Evolutionary conservation across 1,284 basidiomycete genomes (phyloP).

Genomic region (Taiwanofungus camphoratus): DNA sequence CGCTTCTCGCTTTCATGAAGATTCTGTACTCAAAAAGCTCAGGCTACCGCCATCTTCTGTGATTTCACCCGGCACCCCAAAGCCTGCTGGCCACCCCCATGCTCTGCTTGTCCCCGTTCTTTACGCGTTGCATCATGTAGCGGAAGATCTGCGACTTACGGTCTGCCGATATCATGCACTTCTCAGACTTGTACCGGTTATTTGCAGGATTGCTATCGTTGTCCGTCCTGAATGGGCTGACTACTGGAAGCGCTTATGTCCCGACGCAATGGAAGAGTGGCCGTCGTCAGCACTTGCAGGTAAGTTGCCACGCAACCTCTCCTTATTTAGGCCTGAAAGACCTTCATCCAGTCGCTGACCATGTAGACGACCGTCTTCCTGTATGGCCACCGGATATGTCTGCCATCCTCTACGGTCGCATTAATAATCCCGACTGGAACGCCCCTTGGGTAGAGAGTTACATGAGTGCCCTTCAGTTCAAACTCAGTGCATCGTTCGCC

Average conservation of each 20-base stretch:
- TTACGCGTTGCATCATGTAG: conserved; percentile 72
- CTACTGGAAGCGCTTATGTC: conserved; percentile 79
- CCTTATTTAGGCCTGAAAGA: conserved; percentile 1
- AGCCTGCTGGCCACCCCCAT: conserved; percentile 28
- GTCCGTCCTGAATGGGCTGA: conserved; percentile 81
- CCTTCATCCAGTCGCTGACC: conserved; percentile 31
- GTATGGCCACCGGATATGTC: conserved; percentile 66
- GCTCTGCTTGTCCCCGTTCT: conserved; percentile 47
- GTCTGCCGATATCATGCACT: conserved; percentile 51
- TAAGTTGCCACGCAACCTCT: conserved; percentile 27
- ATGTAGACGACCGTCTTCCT: conserved; percentile 60
- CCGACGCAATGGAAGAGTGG: conserved; percentile 54
- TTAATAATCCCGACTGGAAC: conserved; percentile 63
- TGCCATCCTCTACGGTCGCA: conserved; percentile 55
- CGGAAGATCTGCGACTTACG: conserved; percentile 60
- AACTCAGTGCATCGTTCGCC: conserved; percentile 49
- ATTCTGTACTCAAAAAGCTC: conserved; percentile 46
- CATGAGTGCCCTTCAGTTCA: conserved; percentile 44
- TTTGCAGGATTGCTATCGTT: conserved; percentile 61
- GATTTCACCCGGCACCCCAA: conserved; percentile 3
- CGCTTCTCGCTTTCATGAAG: conserved; percentile 47
- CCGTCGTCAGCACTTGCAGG: conserved; percentile 40
- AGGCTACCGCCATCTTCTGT: conserved; percentile 29
- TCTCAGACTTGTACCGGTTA: conserved; percentile 54
- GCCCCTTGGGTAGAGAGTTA: conserved; percentile 47